Evolutionary conservation across 805 yeast species (phyloP).

Genomic region (Brettanomyces naardenensis): DNA sequence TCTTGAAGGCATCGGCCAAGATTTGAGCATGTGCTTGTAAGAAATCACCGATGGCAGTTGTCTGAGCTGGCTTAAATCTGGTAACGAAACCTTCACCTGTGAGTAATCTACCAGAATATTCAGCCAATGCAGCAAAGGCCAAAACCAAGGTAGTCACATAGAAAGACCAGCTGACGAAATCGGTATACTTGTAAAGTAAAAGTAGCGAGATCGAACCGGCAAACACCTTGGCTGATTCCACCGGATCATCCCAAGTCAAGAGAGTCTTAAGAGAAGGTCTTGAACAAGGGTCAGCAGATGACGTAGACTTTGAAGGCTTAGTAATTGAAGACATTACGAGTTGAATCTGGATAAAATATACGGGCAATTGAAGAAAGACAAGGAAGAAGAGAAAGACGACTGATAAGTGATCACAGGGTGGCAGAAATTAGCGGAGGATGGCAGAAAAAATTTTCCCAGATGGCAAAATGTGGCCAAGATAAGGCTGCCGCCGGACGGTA

Average conservation of each 20-base stretch:
- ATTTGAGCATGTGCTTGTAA: constrained; percentile 27
- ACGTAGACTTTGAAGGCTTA: background rate
- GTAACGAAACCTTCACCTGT: constrained; percentile 79
- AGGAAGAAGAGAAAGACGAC: too few species aligned
- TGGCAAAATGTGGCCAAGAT: too few species aligned
- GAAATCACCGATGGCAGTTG: constrained; percentile 22
- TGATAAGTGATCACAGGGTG: too few species aligned
- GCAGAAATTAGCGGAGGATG: too few species aligned
- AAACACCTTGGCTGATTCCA: constrained; percentile 67
- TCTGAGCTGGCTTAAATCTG: constrained; percentile 57
- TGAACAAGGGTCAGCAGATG: background rate
- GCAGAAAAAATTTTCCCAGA: too few species aligned
- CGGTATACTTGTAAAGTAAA: constrained; percentile 53
- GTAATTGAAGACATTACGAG: constrained; percentile 1
- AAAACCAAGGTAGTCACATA: constrained; percentile 53
- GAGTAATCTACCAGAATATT: constrained; percentile 63
- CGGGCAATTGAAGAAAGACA: too few species aligned
- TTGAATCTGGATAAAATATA: too few species aligned
- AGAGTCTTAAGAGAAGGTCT: constrained; percentile 19
- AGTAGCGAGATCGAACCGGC: constrained; percentile 52
- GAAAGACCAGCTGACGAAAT: constrained; percentile 53
- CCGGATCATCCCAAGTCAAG: constrained; percentile 72
- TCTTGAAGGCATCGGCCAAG: constrained; percentile 33
- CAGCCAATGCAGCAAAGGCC: constrained; percentile 58
- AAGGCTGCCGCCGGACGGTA: too few species aligned